Evolutionary conservation across 2,329 filamentous ascomycete species (phyloP).

Genomic region (Hymenoscyphus salicellus): DNA sequence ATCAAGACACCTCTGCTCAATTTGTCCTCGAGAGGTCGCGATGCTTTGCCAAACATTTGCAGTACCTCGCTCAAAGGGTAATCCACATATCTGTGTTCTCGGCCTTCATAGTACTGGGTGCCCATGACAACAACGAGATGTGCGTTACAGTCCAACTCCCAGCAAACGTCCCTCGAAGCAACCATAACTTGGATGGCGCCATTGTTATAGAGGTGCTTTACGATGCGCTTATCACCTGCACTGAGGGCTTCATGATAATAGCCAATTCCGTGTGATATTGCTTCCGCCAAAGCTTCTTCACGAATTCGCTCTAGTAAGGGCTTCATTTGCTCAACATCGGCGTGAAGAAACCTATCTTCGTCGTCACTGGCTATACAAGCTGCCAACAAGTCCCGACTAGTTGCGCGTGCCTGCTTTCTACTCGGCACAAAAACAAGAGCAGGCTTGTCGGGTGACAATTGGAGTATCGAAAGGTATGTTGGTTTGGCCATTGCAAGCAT

Average conservation of each 20-base stretch:
- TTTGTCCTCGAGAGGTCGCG: conserved; percentile 74
- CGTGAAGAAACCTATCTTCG: conserved; percentile 89
- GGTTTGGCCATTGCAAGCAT: conserved; percentile 99
- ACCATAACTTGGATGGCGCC: conserved; percentile 70
- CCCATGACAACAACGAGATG: conserved; percentile 96
- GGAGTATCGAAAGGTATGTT: conserved; percentile 81
- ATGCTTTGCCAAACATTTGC: conserved; percentile 96
- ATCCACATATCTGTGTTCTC: conserved; percentile 95
- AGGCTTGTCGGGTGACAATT: conserved; percentile 84
- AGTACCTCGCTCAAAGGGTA: conserved; percentile 91
- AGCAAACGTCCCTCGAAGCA: conserved; percentile 85
- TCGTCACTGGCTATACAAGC: conserved; percentile 85
- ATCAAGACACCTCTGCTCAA: conserved; percentile 90
- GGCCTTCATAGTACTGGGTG: conserved; percentile 94
- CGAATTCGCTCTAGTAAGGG: conserved; percentile 80
- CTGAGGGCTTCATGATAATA: conserved; percentile 96
- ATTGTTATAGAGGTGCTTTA: conserved; percentile 80
- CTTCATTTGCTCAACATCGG: conserved; percentile 74
- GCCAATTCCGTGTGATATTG: conserved; percentile 87
- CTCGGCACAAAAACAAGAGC: conserved; percentile 89
- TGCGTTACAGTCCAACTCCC: conserved; percentile 85
- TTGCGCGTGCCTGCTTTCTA: conserved; percentile 86
- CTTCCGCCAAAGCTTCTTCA: conserved; percentile 82
- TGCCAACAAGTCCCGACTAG: conserved; percentile 82
- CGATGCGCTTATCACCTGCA: conserved; percentile 85